phyloP scores from a whole-genome alignment of 805 yeast genomes.

The Clavispora carvajalis region DNA sequence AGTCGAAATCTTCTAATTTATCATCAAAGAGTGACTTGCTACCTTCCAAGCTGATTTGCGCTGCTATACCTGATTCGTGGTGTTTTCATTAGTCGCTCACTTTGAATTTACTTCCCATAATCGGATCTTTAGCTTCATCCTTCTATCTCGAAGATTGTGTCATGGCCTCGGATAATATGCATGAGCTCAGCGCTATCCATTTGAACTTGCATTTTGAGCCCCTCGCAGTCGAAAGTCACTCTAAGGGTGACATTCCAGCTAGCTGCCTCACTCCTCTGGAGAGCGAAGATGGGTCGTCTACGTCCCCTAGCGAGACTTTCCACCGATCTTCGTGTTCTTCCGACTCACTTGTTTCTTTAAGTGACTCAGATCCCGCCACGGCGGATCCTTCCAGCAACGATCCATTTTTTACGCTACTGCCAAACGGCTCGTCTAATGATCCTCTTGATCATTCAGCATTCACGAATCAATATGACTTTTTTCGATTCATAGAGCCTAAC shows the following conservation, averaged over 20 bases:
- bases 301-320: not conserved
- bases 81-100: too few species aligned
- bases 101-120: too few species aligned
- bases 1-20: not conserved
- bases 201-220: not conserved
- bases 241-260: not conserved
- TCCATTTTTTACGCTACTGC: not conserved
- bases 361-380: not conserved
- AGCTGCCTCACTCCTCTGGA: not conserved
- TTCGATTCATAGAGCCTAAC: slow-evolving; percentile 31
- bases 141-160: not conserved
- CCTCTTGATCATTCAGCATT: not conserved
- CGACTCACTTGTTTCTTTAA: not conserved
- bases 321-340: not conserved
- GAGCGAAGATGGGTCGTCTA: not conserved
- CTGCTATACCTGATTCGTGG: too few species aligned
- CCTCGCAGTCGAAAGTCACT: not conserved
- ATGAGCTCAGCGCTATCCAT: not conserved
- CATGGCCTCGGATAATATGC: not conserved
- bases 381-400: not conserved
- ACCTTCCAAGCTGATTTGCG: too few species aligned
- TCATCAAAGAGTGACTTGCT: not conserved
- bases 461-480: slow-evolving; percentile 10
- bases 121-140: not conserved
- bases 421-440: not conserved